Percentiles rank a stretch among this genome's conserved stretches.
Conservation (phyloP, 495 filamentous ascomycete genomes). For the Opeltia flavorubescens region DNA sequence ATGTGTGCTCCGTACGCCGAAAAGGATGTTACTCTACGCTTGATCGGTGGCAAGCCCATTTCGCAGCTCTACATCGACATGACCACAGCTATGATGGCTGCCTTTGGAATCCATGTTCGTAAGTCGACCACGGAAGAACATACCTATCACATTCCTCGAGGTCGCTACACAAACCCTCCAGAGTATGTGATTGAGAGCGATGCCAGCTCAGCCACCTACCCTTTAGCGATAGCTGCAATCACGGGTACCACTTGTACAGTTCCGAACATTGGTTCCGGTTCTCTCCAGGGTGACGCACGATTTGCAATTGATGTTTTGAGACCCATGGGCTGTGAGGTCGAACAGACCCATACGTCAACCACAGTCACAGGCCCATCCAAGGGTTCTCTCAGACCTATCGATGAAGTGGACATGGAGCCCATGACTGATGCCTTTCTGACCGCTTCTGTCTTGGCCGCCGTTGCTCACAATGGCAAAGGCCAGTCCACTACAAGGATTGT, state of each 20-base stretch:
- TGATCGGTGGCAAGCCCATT: slow-evolving; percentile 90
- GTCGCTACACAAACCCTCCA: slow-evolving; percentile 67
- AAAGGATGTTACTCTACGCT: slow-evolving; percentile 73
- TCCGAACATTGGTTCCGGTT: slow-evolving; percentile 85
- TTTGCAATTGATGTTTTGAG: slow-evolving; percentile 84
- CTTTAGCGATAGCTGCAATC: slow-evolving; percentile 86
- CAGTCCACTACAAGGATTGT: slow-evolving; percentile 63
- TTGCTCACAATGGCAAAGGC: slow-evolving; percentile 46
- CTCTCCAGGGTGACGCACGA: slow-evolving; percentile 87
- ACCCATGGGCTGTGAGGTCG: slow-evolving; percentile 87
- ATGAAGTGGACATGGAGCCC: slow-evolving; percentile 90
- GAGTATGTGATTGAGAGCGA: slow-evolving; percentile 93
- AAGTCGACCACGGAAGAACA: slow-evolving; percentile 61
- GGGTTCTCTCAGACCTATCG: slow-evolving; percentile 54
- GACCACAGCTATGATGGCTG: slow-evolving; percentile 95
- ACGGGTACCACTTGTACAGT: slow-evolving; percentile 90
- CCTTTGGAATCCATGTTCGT: slow-evolving; percentile 73
- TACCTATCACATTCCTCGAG: slow-evolving; percentile 89
- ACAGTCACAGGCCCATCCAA: slow-evolving; percentile 79
- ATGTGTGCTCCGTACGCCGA: slow-evolving; percentile 97
- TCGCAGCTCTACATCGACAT: slow-evolving; percentile 97
- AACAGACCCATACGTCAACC: slow-evolving; percentile 73
- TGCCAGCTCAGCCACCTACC: slow-evolving; percentile 94
- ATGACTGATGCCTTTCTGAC: slow-evolving; percentile 99
- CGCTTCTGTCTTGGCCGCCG: slow-evolving; percentile 83